These are phyloP conservation scores for Zygnema cylindricum DNA, from an alignment of 139 green algal species.

Conservation along the genomic window DNA sequence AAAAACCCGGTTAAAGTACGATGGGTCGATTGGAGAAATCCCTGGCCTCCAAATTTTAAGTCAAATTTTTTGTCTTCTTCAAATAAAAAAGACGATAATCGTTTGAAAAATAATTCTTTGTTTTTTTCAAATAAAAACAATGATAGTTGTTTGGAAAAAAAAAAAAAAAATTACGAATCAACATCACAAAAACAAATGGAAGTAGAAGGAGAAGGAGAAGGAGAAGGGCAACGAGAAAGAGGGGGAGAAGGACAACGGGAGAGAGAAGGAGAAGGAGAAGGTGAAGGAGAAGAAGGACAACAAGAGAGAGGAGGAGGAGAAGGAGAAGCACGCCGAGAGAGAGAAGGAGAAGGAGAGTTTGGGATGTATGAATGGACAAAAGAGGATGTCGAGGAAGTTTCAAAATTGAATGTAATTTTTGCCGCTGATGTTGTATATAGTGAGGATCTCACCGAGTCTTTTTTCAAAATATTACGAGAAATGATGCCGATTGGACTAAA, in stretches of 20 bases:
- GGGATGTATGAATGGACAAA: background rate
- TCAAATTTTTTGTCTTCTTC: background rate
- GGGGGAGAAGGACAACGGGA: background rate
- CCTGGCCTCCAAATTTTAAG: background rate
- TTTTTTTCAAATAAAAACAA: background rate
- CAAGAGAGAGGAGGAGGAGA: background rate
- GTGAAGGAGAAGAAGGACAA: background rate
- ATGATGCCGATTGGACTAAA: background rate
- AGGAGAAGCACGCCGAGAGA: background rate
- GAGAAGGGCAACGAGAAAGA: too few relatives aligned
- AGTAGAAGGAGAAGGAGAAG: too few relatives aligned
- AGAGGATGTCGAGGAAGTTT: background rate
- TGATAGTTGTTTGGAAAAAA: too few relatives aligned
- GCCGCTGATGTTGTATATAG: conserved; percentile 28
- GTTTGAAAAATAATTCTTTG: background rate
- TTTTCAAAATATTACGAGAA: conserved; percentile 15
- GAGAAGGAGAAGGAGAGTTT: background rate
- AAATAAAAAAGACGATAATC: background rate
- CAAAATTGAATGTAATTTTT: background rate
- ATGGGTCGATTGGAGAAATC: background rate
- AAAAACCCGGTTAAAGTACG: background rate
- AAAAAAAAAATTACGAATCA: too few relatives aligned
- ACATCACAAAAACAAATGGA: too few relatives aligned
- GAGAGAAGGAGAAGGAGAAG: background rate
- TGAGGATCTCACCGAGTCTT: conserved; percentile 34